Conservation (phyloP, 441 rosid genomes). For the Cnidoscolus chayamansa region DNA sequence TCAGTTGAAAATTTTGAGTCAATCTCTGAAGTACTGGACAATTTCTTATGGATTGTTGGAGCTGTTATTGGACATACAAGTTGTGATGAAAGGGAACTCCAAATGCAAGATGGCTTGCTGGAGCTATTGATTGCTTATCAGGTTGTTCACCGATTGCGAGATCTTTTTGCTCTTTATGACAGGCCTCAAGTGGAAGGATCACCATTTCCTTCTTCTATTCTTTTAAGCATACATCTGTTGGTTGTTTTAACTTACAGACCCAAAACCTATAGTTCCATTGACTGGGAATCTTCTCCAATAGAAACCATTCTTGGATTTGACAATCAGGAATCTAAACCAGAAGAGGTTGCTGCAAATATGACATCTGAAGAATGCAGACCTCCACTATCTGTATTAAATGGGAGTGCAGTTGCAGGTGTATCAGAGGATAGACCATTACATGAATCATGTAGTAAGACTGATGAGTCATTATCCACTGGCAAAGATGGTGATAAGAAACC, state of each 20-base stretch:
- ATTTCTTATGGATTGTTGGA: slow-evolving; percentile 57
- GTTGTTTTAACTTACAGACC: slow-evolving; percentile 59
- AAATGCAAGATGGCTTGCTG: slow-evolving; percentile 71
- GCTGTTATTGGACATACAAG: slow-evolving; percentile 53
- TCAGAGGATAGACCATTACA: slow-evolving; percentile 36
- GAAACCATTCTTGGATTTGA: slow-evolving; percentile 30
- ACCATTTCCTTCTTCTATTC: slow-evolving; percentile 74
- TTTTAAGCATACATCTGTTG: slow-evolving; percentile 57
- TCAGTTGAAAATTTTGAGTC: slow-evolving; percentile 61
- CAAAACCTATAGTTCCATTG: slow-evolving; percentile 36
- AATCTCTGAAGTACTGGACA: slow-evolving; percentile 64
- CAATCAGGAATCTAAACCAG: slow-evolving; percentile 32
- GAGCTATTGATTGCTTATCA: slow-evolving; percentile 71
- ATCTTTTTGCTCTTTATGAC: slow-evolving; percentile 78
- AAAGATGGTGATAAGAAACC: slow-evolving; percentile 37
- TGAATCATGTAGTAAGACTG: slow-evolving; percentile 30
- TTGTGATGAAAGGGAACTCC: slow-evolving; percentile 57
- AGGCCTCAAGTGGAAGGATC: slow-evolving; percentile 86
- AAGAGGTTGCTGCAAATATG: slow-evolving; percentile 28
- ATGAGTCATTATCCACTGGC: slow-evolving; percentile 21
- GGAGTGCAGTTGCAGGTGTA: slow-evolving; percentile 27
- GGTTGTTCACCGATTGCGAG: slow-evolving; percentile 65
- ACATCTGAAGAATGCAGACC: slow-evolving; percentile 34
- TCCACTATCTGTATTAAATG: slow-evolving; percentile 29
- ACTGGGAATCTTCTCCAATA: slow-evolving; percentile 47